Base-by-base conservation (phyloP, 768 basidiomycete genomes). In the Austroboletus festivus region DNA sequence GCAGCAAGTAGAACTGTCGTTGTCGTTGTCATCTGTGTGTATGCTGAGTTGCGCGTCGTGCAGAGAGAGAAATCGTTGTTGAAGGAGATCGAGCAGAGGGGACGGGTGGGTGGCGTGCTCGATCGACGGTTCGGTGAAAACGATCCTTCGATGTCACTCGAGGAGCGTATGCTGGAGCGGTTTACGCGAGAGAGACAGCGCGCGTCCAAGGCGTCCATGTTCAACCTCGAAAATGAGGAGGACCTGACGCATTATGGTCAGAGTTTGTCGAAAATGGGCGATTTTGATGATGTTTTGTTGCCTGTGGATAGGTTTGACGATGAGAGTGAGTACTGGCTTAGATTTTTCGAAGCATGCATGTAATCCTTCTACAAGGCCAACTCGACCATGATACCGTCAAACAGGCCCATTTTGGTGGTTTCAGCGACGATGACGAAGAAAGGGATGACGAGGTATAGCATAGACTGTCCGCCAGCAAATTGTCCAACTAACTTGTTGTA, bases 71-170 rank as follows among this genome's bases (percentile, higher is more conserved):
- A 86, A 73, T 88, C 85, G 0, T 72, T 99, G 20, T 69, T 98
- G 46, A 93, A 93, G 51, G 93, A 98, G 70, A 86, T 83, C 45
- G 81, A 91, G 51, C 80, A 87, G 42, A 86, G 83, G 55, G 83
- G 81, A 41, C 86, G 83, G 54, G 83, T 87, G 10, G 94, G 93
- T 5, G 90, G 93, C 5, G 85, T 99, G 49, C 72, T 94, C 48
- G 96, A 99, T 69, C 81, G 91, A 44, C 86, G 96, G 18, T 97
- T 98, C 63, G 96, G 96, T 71, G 96, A 99, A 78, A 85, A 90
- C 62, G 85, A 98, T 53, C 85, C 93, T 2, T 78, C 83, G 10
- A 83, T 98, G 80, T 85, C 89, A n/a, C 74, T 93, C 26, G 96
- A 99, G 65, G 95, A 98, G 56, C 86, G 93, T 52, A 97, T 97